Base-by-base conservation (phyloP, 2,329 filamentous ascomycete genomes). In the Pyricularia sp. region DNA sequence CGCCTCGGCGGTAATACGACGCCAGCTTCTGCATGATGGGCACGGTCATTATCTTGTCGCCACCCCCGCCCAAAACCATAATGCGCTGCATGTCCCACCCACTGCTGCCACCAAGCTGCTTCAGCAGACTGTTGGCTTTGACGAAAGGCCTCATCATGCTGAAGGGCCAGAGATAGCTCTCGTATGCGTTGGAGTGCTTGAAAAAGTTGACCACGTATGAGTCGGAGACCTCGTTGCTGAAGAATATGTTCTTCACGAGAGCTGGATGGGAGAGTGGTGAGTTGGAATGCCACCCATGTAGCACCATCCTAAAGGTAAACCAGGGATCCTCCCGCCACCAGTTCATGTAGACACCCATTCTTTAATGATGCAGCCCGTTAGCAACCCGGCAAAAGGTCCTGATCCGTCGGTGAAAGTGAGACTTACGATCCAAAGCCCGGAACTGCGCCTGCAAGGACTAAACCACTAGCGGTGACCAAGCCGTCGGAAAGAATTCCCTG, bases 121-220 rank as follows among this genome's bases (percentile, higher is more conserved):
- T 79, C 9, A 70, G 71, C 2, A 85, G 69, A 20, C 67, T 30
- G 4, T 9, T 26, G 6, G 23, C n/a, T 25, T 68, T 33, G 1
- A 86, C 75, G 20, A 76, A 79, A 50, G 75, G 69, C 36, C 71
- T 73, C 69, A 84, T 78, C 77, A 85, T 83, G 67, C 82, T 81
- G 50, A 83, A 69, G 0, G 83, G 81, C 85, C 84, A 87, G 36
- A 80, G 72, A 73, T 84, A 83, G 70, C 80, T 83, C 72, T 87
- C 84, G 70, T 85, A 88, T 3, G 79, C 77, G 30, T 78, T 79
- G 69, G 83, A 77, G 3, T 78, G 77, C 1, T 73, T 72, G 71
- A 82, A 80, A 68, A 87, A 82, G 2, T 77, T 75, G 2, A 75
- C 66, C 1, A 86, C 78, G 5, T 80, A 75, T 1, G 74, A 71